Conservation (phyloP, 140 eudicot genomes). For the Anethum foeniculum region DNA sequence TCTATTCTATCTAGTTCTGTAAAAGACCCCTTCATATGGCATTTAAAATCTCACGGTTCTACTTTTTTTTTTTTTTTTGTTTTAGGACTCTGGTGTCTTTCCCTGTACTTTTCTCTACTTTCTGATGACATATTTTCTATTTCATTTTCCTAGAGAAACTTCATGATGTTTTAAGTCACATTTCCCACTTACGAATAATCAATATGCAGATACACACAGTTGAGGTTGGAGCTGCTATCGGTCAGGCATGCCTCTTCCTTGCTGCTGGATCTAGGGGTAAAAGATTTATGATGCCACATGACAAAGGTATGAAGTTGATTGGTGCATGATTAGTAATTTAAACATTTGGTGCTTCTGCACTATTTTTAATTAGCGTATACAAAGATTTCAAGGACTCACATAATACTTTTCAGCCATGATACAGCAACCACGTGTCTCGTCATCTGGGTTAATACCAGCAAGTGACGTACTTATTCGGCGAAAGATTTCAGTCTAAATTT, state of each 20-base stretch:
- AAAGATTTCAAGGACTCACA: conserved; percentile 11
- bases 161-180: not conserved
- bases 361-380: not conserved
- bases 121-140: not conserved
- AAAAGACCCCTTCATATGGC: not conserved
- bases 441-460: conserved; percentile 71
- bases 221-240: conserved; percentile 57
- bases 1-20: not conserved
- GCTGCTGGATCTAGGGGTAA: conserved; percentile 79
- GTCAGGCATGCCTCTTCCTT: conserved; percentile 80
- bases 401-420: conserved; percentile 51
- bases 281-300: conserved; percentile 69
- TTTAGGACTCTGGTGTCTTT: not conserved
- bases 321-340: not conserved
- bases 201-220: conserved; percentile 63
- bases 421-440: conserved; percentile 55
- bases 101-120: not conserved
- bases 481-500: conserved; percentile 53
- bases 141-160: not conserved
- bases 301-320: conserved; percentile 42
- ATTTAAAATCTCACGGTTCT: too few relatives aligned
- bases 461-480: conserved; percentile 76
- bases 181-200: conserved; percentile 4
- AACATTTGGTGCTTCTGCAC: not conserved
- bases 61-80: too few relatives aligned